Base-by-base conservation (phyloP, 768 basidiomycete species). In the Phanerochaete carnosa region DNA sequence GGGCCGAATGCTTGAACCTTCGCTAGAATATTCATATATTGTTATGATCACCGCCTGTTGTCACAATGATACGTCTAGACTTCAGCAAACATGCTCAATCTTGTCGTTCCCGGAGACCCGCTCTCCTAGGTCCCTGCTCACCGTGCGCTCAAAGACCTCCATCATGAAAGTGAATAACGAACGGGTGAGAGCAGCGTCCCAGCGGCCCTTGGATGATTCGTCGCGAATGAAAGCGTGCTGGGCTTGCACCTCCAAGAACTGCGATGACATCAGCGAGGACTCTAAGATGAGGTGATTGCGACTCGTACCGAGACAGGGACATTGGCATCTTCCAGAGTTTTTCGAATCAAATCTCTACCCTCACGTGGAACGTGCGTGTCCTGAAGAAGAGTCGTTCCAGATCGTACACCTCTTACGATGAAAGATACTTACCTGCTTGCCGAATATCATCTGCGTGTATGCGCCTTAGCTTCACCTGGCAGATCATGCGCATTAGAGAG, bases 161-260 rank as follows among this genome's bases (percentile, higher is more conserved):
- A 98, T 80, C 92, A 97, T 90, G 73, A 89, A 91, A 1, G 76
- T 75, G 71, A 95, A 95, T 32, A 94, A 70, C 23, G 87, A 88
- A 53, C 84, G 80, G 0, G 92, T 94, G 55, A 98, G 76, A 0
- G 95, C 95, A 8, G 94, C 94, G 68, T 98, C 96, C 94, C 94
- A 98, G 57, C 96, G 83, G 1, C 94, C 95, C 72, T 97, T 98
- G 30, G 90, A 92, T 7, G 83, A 82, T 67, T 95, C 93, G 71
- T 96, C 95, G 5, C 95, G 87, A 62, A 98, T 89, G 74, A 98
- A 98, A 2, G 96, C 96, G 65, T 98, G 95, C 68, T 98, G 95
- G 0, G 95, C 96, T 72, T 97, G 94, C 15, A 98, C 94, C 72
- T 98, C 96, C 61, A 97, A 76, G 72, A 95, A 95, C 91, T 95